Base-by-base conservation (phyloP, 257 asterid genomes). In the Capsicum chinense region DNA sequence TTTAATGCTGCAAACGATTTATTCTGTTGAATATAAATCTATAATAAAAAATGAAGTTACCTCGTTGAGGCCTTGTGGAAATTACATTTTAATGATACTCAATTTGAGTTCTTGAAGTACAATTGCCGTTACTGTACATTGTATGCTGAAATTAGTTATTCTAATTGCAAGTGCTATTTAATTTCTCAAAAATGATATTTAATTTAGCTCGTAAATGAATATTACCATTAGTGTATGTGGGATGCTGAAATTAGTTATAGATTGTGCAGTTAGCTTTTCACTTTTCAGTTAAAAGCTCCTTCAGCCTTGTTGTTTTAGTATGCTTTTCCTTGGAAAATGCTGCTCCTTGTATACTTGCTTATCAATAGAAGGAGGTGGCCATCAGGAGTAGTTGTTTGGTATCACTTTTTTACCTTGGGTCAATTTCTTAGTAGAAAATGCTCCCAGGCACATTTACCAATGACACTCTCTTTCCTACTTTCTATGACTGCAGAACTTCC, bases 321-420 rank as follows among this genome's bases (percentile, higher is more conserved):
- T 2, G 37, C 14, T n/a, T 71, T 71, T 70, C 79, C 50, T n/a
- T n/a, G 58, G 58, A 10, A 16, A 44, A n/a, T 9, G 0, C 79
- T 44, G 79, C 37, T 71, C 37, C 79, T 47, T 47, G 37, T 47
- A 64, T 33, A 26, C 73, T 66, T 66, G 73, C 47, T 66, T 66
- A 44, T 42, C 16, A 9, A 70, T 59, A 66, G 48, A 3, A 69
- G 74, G 11, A 68, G 58, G 79, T 44, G 58, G 37, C 79, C 6
- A 4, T 19, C 5, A 71, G 26, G 57, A 44, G 79, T 44, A 44
- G 10, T 44, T 16, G 37, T 10, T 17, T 3, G 57, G 9, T 47
- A 10, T 70, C 56, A 70, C 37, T 71, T 70, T 17, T 44, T 9
- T 70, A 17, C 57, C 35, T 44, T 44, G 74, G 33, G 33, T 26